A percentile compares a stretch with the other conserved stretches of the same genome.
Conservation (phyloP, 2,329 filamentous ascomycete genomes). For the Tolypocladium tundrense region DNA sequence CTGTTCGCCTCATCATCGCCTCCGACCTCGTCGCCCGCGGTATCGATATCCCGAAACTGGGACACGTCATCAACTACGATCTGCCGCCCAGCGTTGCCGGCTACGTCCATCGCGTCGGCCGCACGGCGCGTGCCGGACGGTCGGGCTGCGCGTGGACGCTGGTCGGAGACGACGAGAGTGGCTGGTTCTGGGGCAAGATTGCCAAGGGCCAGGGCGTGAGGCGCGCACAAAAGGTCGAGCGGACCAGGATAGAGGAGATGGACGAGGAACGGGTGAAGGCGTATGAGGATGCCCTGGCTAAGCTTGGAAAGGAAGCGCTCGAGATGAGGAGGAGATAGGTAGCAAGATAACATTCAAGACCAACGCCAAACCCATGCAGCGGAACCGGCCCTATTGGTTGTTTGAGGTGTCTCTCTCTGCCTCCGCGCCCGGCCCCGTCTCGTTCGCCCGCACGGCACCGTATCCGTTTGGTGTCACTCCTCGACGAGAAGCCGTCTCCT, state of each 20-base stretch:
- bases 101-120: slow-evolving; percentile 86
- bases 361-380: not conserved
- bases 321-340: slow-evolving; percentile 15
- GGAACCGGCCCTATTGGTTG: not conserved
- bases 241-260: slow-evolving; percentile 37
- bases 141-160: slow-evolving; percentile 77
- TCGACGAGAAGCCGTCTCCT: slow-evolving; percentile 11
- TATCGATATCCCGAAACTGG: slow-evolving; percentile 69
- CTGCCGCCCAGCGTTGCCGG: slow-evolving; percentile 69
- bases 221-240: slow-evolving; percentile 33
- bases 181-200: slow-evolving; percentile 88
- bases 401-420: not conserved
- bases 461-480: slow-evolving; percentile 1
- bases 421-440: not conserved
- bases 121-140: slow-evolving; percentile 75
- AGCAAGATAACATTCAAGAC: not conserved
- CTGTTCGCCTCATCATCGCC: slow-evolving; percentile 68
- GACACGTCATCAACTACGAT: slow-evolving; percentile 90
- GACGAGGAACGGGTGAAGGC: slow-evolving; percentile 32
- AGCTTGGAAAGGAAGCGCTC: slow-evolving; percentile 50
- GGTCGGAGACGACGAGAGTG: slow-evolving; percentile 69
- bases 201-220: slow-evolving; percentile 44
- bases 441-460: not conserved
- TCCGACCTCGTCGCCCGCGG: slow-evolving; percentile 91
- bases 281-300: slow-evolving; percentile 49